Conservation (phyloP, 345 rosid species). For the Reutealis trisperma region DNA sequence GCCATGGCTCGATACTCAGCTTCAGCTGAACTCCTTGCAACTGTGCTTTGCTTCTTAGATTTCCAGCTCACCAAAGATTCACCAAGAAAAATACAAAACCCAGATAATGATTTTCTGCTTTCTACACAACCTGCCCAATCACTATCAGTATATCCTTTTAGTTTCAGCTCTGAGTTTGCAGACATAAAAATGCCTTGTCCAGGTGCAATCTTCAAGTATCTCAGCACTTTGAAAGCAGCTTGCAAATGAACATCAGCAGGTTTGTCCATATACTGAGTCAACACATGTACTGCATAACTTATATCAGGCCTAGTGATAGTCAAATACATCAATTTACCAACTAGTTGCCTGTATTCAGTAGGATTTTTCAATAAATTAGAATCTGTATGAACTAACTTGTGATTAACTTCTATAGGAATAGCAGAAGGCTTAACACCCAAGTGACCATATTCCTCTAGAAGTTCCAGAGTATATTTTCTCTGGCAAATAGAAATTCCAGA, state of each 20-base stretch:
- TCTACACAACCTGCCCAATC: background rate
- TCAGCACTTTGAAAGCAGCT: background rate
- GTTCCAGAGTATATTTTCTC: background rate
- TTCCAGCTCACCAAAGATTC: background rate
- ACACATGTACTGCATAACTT: background rate
- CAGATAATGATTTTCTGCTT: background rate
- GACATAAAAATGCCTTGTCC: background rate
- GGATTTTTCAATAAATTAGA: background rate
- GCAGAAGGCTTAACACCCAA: rapidly evolving
- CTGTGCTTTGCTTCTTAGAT: background rate
- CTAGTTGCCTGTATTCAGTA: background rate
- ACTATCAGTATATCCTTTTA: background rate
- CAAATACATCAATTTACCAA: background rate
- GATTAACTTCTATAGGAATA: background rate
- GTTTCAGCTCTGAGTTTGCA: background rate
- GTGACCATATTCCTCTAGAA: background rate
- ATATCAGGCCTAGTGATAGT: background rate
- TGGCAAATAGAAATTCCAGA: background rate
- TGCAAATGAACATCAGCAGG: background rate
- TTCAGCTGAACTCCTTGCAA: background rate
- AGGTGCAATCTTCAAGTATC: background rate
- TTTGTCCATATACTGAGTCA: background rate
- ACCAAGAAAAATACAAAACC: background rate
- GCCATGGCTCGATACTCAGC: too few species aligned
- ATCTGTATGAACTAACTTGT: too few species aligned